Evolutionary conservation across 208 protist species (phyloP).

Genomic region (Trypanosoma cruzi): DNA sequence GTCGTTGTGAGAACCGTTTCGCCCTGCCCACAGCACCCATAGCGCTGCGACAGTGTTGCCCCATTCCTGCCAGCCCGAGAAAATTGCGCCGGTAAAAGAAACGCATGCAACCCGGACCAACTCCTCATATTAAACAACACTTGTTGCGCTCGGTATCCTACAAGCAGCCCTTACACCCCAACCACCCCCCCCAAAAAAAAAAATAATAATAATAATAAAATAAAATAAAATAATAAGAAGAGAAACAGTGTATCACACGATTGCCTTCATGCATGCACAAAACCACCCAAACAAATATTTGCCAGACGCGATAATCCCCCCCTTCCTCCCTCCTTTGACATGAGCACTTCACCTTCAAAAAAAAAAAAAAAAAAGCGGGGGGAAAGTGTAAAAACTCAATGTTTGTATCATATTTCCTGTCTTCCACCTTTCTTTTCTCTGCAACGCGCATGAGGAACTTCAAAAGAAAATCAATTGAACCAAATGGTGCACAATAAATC

Average conservation of each 20-base stretch:
- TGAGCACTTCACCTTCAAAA: too few relatives aligned
- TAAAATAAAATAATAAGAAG: too few relatives aligned
- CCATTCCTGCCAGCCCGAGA: not conserved
- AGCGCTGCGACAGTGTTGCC: not conserved
- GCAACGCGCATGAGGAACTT: not conserved
- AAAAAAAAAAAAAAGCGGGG: not conserved
- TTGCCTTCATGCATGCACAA: too few relatives aligned
- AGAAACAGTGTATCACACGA: too few relatives aligned
- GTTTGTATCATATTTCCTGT: not conserved
- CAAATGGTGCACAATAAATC: too few relatives aligned
- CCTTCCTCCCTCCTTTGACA: too few relatives aligned
- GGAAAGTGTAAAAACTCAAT: too few relatives aligned
- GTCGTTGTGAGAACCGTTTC: not conserved
- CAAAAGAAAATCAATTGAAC: too few relatives aligned
- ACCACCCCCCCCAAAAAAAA: not conserved
- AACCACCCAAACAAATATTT: too few relatives aligned
- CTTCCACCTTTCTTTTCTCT: not conserved
- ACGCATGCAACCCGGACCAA: not conserved
- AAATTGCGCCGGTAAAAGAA: not conserved
- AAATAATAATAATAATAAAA: conserved; percentile 1
- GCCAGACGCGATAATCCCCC: too few relatives aligned
- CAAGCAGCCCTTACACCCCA: too few relatives aligned
- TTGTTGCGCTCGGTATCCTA: not conserved
- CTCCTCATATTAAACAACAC: conserved; percentile 13
- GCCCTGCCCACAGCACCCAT: conserved; percentile 2